phyloP scores from a whole-genome alignment of 495 filamentous ascomycete genomes.

The Aspergillus taichungensis region DNA sequence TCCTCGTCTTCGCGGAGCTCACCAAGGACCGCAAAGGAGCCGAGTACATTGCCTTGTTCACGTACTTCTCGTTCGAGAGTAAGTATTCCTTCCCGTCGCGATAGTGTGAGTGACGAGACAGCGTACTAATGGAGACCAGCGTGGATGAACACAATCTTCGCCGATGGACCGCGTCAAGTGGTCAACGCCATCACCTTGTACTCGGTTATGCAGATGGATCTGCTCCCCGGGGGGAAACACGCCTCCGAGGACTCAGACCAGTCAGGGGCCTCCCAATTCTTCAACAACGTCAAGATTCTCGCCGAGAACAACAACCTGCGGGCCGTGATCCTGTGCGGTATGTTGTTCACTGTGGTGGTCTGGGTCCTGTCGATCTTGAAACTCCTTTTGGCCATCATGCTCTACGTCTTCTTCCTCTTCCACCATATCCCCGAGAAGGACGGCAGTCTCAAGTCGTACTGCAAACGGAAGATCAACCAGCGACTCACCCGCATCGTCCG shows the following conservation, averaged over 20 bases:
- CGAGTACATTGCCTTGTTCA: slow-evolving; percentile 86
- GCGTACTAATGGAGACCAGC: slow-evolving; percentile 37
- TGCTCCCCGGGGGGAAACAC: slow-evolving; percentile 52
- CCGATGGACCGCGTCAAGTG: slow-evolving; percentile 82
- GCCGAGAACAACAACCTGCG: slow-evolving; percentile 63
- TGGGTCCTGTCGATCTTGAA: slow-evolving; percentile 78
- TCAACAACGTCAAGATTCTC: slow-evolving; percentile 64
- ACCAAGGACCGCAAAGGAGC: slow-evolving; percentile 85
- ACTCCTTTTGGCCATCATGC: slow-evolving; percentile 58
- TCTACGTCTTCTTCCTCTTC: slow-evolving; percentile 85
- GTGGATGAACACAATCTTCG: slow-evolving; percentile 81
- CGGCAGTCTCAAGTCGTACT: slow-evolving; percentile 74
- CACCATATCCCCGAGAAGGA: slow-evolving; percentile 74
- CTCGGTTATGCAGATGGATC: slow-evolving; percentile 61
- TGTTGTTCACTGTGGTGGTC: slow-evolving; percentile 84
- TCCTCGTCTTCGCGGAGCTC: slow-evolving; percentile 85
- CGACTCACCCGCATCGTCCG: slow-evolving; percentile 72
- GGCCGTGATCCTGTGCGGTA: slow-evolving; percentile 72
- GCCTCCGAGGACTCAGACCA: slow-evolving; percentile 40
- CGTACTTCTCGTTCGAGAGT: slow-evolving; percentile 93
- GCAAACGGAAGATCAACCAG: slow-evolving; percentile 78
- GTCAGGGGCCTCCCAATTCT: slow-evolving; percentile 51
- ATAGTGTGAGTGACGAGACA: background rate
- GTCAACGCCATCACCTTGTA: slow-evolving; percentile 84
- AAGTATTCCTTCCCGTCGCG: slow-evolving; percentile 15